These are phyloP conservation scores for Monascus purpureus DNA, from an alignment of 495 filamentous ascomycete species.

Conservation along the genomic window DNA sequence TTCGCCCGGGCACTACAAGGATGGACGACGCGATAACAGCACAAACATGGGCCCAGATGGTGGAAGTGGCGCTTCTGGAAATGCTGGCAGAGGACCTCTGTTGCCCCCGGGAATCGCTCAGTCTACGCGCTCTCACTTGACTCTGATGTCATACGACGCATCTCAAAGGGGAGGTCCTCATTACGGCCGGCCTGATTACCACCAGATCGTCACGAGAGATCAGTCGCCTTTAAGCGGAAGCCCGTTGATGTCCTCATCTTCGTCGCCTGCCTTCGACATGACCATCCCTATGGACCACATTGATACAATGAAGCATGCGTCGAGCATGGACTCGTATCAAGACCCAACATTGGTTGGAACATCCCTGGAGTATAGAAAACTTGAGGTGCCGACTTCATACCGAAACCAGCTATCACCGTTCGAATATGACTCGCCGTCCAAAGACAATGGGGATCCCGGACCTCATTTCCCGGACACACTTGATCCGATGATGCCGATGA, in stretches of 20 bases:
- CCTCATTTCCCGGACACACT: slow-evolving; percentile 10
- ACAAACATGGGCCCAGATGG: slow-evolving; percentile 61
- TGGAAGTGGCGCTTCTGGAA: slow-evolving; percentile 20
- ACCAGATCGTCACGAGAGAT: slow-evolving; percentile 20
- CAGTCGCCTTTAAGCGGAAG: slow-evolving; percentile 28
- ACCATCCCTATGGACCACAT: slow-evolving; percentile 27
- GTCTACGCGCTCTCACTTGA: slow-evolving; percentile 18
- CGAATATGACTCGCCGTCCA: slow-evolving; percentile 11
- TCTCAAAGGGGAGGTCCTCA: slow-evolving; percentile 18
- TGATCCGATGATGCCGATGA: slow-evolving; percentile 14
- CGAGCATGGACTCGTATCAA: slow-evolving; percentile 23
- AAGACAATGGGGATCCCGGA: slow-evolving; percentile 7
- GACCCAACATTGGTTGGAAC: slow-evolving; percentile 14
- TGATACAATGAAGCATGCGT: slow-evolving; percentile 22
- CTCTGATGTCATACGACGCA: slow-evolving; percentile 24
- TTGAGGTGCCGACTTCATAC: slow-evolving; percentile 4
- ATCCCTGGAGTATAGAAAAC: slow-evolving; percentile 11
- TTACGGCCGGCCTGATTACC: slow-evolving; percentile 23
- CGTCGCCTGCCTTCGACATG: slow-evolving; percentile 28
- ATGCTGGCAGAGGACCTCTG: slow-evolving; percentile 15
- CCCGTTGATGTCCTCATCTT: slow-evolving; percentile 30
- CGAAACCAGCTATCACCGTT: slow-evolving; percentile 10
- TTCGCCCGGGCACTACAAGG: slow-evolving; percentile 86
- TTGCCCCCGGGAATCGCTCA: slow-evolving; percentile 23
- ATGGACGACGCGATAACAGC: slow-evolving; percentile 57